Conservation (phyloP, 257 asterid species). For the Osmanthus fragrans region DNA sequence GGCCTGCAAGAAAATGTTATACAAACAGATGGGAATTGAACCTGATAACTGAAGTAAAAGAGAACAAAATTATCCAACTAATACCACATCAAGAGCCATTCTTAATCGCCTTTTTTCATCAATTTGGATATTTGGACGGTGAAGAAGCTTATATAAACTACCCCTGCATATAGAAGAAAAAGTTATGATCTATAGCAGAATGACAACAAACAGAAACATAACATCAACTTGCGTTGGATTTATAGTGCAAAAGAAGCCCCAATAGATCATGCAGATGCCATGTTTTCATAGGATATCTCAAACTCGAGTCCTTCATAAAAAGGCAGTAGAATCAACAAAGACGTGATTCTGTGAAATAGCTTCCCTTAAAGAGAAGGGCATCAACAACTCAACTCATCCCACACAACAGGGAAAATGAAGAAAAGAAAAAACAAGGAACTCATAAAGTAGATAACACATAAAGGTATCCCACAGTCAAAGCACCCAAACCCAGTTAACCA, state of each 20-base stretch:
- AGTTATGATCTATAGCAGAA: slow-evolving; percentile 15
- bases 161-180: slow-evolving; percentile 66
- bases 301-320: background rate
- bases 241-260: background rate
- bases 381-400: background rate
- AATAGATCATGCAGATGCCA: background rate
- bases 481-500: background rate
- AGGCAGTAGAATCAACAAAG: background rate
- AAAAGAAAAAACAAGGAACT: background rate
- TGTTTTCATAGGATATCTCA: background rate
- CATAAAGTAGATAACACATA: background rate
- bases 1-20: slow-evolving; percentile 59
- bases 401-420: background rate
- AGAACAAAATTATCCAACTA: slow-evolving; percentile 25
- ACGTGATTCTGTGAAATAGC: background rate
- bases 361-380: background rate
- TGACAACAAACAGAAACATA: slow-evolving; percentile 6
- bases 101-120: slow-evolving; percentile 83
- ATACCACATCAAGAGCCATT: slow-evolving; percentile 99
- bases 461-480: background rate
- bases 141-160: slow-evolving; percentile 86
- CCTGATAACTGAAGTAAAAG: slow-evolving; percentile 18
- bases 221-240: background rate
- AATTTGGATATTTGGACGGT: slow-evolving; percentile 68
- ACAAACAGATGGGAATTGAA: slow-evolving; percentile 19